phyloP scores from a whole-genome alignment of 75 land plant species.

The Cupressus sempervirens region DNA sequence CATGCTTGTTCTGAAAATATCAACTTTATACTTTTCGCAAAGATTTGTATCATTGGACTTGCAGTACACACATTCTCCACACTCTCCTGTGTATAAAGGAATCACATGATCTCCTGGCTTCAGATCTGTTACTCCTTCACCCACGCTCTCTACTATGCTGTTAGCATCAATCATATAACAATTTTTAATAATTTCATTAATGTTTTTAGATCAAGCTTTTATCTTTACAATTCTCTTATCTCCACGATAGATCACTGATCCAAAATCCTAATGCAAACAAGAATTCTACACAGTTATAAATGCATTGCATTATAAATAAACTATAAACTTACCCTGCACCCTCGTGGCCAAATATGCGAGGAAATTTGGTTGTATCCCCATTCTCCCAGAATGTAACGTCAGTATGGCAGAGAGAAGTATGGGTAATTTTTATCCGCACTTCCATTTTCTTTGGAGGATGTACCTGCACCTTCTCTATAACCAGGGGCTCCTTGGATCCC shows the following conservation, averaged over 20 bases:
- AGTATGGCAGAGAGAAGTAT: slow-evolving; percentile 68
- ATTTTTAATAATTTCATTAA: too few species aligned
- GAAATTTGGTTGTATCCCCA: slow-evolving; percentile 46
- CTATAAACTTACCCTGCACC: slow-evolving; percentile 58
- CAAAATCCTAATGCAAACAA: too few species aligned
- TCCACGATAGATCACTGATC: too few species aligned
- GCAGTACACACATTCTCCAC: slow-evolving; percentile 53
- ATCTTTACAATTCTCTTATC: too few species aligned
- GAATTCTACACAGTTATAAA: too few species aligned
- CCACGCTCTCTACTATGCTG: slow-evolving; percentile 84
- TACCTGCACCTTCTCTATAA: slow-evolving; percentile 51
- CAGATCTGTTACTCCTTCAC: slow-evolving; percentile 67
- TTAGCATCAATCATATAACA: not conserved
- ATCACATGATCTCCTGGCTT: slow-evolving; percentile 66
- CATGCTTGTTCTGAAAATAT: slow-evolving; percentile 44
- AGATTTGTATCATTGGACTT: slow-evolving; percentile 50
- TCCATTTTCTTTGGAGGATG: slow-evolving; percentile 70
- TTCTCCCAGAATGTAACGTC: slow-evolving; percentile 64
- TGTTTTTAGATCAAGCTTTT: too few species aligned
- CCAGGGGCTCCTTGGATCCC: slow-evolving; percentile 51
- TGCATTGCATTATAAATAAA: too few species aligned
- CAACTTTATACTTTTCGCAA: slow-evolving; percentile 40
- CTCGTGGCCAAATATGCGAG: slow-evolving; percentile 89
- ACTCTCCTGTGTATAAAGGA: slow-evolving; percentile 78
- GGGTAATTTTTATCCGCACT: slow-evolving; percentile 64